Evolutionary conservation across 805 yeast species (phyloP), one percentile per base, ranked within the genome.

Genomic region (Tetrapisispora fleetii): DNA sequence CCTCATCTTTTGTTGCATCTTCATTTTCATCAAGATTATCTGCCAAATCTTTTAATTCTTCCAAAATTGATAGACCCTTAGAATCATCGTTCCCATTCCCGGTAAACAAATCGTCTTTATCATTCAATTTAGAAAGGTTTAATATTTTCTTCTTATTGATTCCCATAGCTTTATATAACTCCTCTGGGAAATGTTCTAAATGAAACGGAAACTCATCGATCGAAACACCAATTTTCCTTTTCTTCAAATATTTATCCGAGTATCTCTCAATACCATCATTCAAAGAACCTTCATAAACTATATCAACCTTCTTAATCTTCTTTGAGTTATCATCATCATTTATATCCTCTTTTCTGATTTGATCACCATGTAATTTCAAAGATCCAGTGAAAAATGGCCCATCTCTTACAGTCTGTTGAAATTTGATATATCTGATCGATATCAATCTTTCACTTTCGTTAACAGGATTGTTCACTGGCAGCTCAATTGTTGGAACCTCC

Each of bases 191-290:
- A 53, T 85, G 74, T 48, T 77, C 79, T 9, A 79, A 58, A 48
- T 76, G 75, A 62, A 81, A 86, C 1, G 95, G 95, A 67, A 85
- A 89, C 47, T 84, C 89, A 52, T 81, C 83, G 9, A 83, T 76
- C 2, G 90, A 80, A 46, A 82, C 75, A 1, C 88, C 87, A 16
- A 82, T 76, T 58, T 77, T 79, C 48, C 85, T 76, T 56, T 79
- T 80, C 62, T 83, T 83, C 54, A 82, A 70, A 65, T 85, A 90
- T 62, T 73, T 74, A 64, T 90, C 97, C 2, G 95, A 80, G 61
- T 87, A 87, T 57, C 97, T 74, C 60, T 81, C 78, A 40, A 90
- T 76, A 1, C 91, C 89, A 61, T 86, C 95, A 48, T 73, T 72
- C 2, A 72, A 55, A 18, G 73, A 74, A 48, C 71, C 70, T 39